A percentile compares a stretch with the other conserved stretches of the same genome.
phyloP scores from a whole-genome alignment of 257 asterid species.

The Jasminum sambac region DNA sequence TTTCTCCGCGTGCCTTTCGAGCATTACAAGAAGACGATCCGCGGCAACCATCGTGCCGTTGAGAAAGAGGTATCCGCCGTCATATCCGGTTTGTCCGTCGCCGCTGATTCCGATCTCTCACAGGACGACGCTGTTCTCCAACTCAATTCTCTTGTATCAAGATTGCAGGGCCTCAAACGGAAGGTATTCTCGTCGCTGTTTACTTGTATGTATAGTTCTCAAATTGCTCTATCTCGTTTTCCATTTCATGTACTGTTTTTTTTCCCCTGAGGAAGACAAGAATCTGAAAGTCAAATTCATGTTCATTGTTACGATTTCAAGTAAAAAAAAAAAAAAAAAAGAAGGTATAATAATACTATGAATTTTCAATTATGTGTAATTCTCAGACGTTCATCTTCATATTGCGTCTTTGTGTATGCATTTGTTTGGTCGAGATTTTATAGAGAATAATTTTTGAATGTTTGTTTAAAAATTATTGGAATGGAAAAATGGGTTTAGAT shows the following conservation, averaged over 20 bases:
- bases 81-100: slow-evolving; percentile 56
- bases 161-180: slow-evolving; percentile 93
- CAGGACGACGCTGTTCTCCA: slow-evolving; percentile 70
- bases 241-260: background rate
- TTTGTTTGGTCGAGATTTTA: too few relatives aligned
- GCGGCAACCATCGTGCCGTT: slow-evolving; percentile 79
- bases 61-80: slow-evolving; percentile 87
- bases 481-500: too few relatives aligned
- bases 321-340: slow-evolving; percentile 80
- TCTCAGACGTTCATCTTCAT: background rate
- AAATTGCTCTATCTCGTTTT: background rate
- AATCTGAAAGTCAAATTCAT: background rate
- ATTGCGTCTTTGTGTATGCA: background rate
- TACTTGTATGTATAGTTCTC: background rate
- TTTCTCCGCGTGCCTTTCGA: slow-evolving; percentile 97
- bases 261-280: background rate
- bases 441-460: too few relatives aligned
- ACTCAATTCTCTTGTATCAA: slow-evolving; percentile 71
- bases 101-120: slow-evolving; percentile 54
- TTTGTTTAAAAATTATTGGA: too few relatives aligned
- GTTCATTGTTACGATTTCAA: background rate
- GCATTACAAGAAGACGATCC: slow-evolving; percentile 91
- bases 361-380: background rate
- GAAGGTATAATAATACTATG: slow-evolving; percentile 45
- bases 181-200: slow-evolving; percentile 45